Conservation (phyloP, 768 basidiomycete genomes). For the Phylloporus sp. region DNA sequence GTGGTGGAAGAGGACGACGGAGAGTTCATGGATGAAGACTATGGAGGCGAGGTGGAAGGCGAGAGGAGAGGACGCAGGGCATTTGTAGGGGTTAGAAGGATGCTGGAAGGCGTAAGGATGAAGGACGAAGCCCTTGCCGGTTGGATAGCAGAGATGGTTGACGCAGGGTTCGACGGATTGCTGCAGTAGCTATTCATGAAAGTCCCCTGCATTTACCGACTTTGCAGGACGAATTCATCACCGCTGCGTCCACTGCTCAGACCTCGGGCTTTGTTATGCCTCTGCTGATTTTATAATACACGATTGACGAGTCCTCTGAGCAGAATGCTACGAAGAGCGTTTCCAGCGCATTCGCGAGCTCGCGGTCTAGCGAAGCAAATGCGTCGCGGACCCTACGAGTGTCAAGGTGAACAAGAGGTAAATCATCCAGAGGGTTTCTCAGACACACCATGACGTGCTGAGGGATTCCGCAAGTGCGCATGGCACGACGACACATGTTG, state of each 20-base stretch:
- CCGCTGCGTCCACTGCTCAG: constrained; percentile 23
- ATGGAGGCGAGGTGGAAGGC: constrained; percentile 54
- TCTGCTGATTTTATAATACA: constrained; percentile 76
- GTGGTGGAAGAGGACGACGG: constrained; percentile 76
- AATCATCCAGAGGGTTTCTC: no score
- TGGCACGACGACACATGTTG: constrained; percentile 45
- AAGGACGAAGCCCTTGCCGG: constrained; percentile 55
- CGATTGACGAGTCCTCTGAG: constrained; percentile 73
- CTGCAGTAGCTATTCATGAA: constrained; percentile 19
- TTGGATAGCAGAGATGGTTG: constrained; percentile 60
- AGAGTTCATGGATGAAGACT: constrained; percentile 37
- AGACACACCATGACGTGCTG: constrained; percentile 53
- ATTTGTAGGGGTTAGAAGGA: constrained; percentile 54
- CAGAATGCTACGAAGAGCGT: constrained; percentile 67
- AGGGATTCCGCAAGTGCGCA: constrained; percentile 64
- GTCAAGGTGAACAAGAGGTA: background rate
- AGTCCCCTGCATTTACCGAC: background rate
- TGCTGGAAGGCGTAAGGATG: constrained; percentile 62
- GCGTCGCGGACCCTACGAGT: constrained; percentile 50
- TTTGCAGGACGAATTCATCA: background rate
- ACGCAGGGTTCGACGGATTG: constrained; percentile 38
- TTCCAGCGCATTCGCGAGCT: constrained; percentile 26
- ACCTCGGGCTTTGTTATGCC: constrained; percentile 73
- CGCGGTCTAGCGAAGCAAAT: constrained; percentile 42
- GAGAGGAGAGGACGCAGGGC: constrained; percentile 67